phyloP scores from a whole-genome alignment of 2,329 filamentous ascomycete species.

The Hypoxylon rubiginosum region DNA sequence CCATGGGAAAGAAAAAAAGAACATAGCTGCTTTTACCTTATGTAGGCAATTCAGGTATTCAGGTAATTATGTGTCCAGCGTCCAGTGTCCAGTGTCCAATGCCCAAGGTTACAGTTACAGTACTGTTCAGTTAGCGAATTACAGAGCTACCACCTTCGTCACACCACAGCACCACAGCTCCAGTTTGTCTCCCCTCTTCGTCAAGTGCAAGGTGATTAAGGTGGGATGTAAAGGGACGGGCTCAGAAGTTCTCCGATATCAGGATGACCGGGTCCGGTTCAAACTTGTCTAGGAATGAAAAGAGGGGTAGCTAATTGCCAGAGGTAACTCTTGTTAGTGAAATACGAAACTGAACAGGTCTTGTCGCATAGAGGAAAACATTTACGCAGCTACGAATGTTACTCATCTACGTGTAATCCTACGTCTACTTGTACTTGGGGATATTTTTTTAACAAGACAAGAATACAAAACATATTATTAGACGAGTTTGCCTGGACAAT shows the following conservation, averaged over 20 bases:
- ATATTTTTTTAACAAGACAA: neutral
- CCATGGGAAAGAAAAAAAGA: conserved; percentile 14
- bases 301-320: conserved; percentile 19
- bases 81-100: neutral
- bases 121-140: conserved; percentile 10
- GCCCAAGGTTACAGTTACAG: conserved; percentile 4
- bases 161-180: conserved; percentile 10
- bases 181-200: neutral
- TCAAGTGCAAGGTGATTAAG: neutral
- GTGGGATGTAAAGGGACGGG: neutral
- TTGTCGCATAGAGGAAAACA: conserved; percentile 12
- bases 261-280: conserved; percentile 16
- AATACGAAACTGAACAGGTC: conserved; percentile 11
- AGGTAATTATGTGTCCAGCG: neutral
- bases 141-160: conserved; percentile 23
- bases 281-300: neutral
- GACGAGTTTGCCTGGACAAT: conserved; percentile 29
- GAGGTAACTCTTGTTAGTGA: conserved; percentile 30
- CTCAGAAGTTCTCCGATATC: conserved; percentile 26
- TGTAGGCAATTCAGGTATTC: too few species aligned
- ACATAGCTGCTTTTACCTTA: conserved; percentile 10
- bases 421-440: neutral
- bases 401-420: conserved; percentile 12
- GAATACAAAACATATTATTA: conserved; percentile 11
- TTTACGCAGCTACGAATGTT: conserved; percentile 4